These are phyloP conservation scores for Macrophomina pseudophaseolina DNA, from an alignment of 2,329 filamentous ascomycete species.

Conservation along the genomic window DNA sequence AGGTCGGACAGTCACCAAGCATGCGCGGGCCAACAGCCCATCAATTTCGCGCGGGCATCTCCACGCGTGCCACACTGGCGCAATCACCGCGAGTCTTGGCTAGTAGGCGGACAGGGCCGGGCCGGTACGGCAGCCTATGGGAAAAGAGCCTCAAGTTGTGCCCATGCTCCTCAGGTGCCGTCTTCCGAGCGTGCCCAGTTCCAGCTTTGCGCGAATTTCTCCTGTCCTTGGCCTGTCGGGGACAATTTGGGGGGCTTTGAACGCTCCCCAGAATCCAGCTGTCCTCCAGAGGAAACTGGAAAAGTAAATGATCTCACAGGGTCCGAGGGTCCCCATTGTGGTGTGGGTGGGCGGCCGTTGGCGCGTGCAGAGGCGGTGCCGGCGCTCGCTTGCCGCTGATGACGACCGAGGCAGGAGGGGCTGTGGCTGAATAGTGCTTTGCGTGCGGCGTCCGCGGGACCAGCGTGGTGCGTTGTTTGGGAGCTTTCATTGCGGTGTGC, in stretches of 20 bases:
- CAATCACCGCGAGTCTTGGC: constrained; percentile 8
- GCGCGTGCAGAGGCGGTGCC: constrained; percentile 21
- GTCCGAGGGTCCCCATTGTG: background rate
- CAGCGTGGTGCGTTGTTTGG: constrained; percentile 4
- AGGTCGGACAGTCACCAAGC: background rate
- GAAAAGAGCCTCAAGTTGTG: constrained; percentile 13
- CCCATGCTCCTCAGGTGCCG: constrained; percentile 11
- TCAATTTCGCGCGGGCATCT: constrained; percentile 13
- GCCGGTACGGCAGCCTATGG: constrained; percentile 15
- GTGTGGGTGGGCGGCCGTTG: background rate
- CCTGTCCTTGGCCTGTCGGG: background rate
- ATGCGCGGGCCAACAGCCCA: constrained; percentile 1
- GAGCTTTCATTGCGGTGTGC: constrained; percentile 18
- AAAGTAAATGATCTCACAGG: constrained; percentile 4
- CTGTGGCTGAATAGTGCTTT: constrained; percentile 10
- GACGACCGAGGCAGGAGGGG: constrained; percentile 1
- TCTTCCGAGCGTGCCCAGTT: constrained; percentile 2
- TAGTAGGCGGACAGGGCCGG: constrained; percentile 2
- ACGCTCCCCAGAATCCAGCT: background rate
- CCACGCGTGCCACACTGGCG: constrained; percentile 25
- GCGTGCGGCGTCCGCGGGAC: constrained; percentile 9
- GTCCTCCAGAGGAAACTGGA: background rate
- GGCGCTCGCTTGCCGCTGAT: constrained; percentile 4
- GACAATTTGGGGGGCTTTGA: background rate
- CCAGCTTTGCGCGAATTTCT: constrained; percentile 8